Evolutionary conservation across 768 basidiomycete species (phyloP), one percentile per base, ranked within the genome.

Genomic region (Auricularia auricula-judae): DNA sequence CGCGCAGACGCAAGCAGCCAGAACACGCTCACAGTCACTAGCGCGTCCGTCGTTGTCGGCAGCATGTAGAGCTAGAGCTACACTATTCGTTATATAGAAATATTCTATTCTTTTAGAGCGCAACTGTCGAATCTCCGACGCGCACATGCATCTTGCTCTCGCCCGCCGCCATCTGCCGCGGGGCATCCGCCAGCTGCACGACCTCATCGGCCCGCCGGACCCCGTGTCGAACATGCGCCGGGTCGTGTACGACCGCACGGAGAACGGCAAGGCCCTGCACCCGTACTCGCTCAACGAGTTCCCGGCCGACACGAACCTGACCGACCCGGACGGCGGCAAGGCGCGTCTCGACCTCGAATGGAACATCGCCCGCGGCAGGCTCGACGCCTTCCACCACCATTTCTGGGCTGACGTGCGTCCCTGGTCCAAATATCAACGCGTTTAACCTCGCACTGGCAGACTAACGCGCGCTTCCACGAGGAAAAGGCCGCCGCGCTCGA

Each of bases 201-300:
- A 80, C 67, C 76, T 81, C 21, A 75, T 92, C 43, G 91, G 87
- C 2, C 88, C 89, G 23, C 86, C 88, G 36, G 83, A 93, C 71
- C 86, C 89, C 8, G 71, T 89, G 61, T 91, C 91, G 10, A 84
- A 93, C 76, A 78, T 93, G 66, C 85, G 91, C 2, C 89, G 91
- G 3, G 79, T 90, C 64, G 77, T 92, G 53, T 92, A 93, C 76
- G 85, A 86, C 74, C 73, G 58, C 72, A 78, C 47, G 71, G 74
- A 61, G 67, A 66, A 21, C 65, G 67, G 65, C 65, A 69, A 54
- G 56, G 23, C 56, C 5, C 56, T 39, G 33, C 89, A 91, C 72
- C 91, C 90, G 3, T 93, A 92, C 76, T 91, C 91, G 14, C 83
- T 91, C 64, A 72, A 77, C 65, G 91, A 93, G 72, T 93, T 93